Conservation (phyloP, 2,329 filamentous ascomycete genomes). For the Biscogniauxia mediterranea region DNA sequence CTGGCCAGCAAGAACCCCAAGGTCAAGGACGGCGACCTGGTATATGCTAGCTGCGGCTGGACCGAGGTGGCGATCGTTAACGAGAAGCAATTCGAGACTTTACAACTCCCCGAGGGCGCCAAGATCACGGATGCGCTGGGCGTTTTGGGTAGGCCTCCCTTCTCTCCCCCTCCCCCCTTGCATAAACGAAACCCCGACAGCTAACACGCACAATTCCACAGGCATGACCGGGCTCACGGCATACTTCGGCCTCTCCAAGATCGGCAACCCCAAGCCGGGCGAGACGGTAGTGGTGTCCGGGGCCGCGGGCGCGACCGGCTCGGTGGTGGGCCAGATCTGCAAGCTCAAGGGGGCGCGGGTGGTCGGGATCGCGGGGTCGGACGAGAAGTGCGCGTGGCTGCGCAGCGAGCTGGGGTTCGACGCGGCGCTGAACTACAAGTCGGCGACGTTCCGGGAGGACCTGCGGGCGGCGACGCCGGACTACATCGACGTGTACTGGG, state of each 20-base stretch:
- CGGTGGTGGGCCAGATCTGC: constrained; percentile 74
- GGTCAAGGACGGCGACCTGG: constrained; percentile 57
- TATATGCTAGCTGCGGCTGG: constrained; percentile 60
- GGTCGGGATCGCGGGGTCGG: constrained; percentile 63
- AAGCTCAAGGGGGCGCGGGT: constrained; percentile 66
- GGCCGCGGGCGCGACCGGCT: constrained; percentile 76
- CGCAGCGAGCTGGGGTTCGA: constrained; percentile 57
- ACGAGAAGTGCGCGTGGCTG: constrained; percentile 64
- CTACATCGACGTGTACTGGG: constrained; percentile 60
- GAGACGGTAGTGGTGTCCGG: constrained; percentile 77
- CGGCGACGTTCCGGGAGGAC: constrained; percentile 48
- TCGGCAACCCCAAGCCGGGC: constrained; percentile 65
- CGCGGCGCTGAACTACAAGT: constrained; percentile 60
- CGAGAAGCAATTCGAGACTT: constrained; percentile 48
- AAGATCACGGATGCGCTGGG: constrained; percentile 59
- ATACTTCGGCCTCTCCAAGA: constrained; percentile 70
- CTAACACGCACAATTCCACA: constrained; percentile 3
- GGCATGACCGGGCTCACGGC: constrained; percentile 70
- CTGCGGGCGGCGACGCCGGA: constrained; percentile 52
- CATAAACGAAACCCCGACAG: not conserved
- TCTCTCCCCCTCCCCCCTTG: no score
- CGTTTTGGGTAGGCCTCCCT: constrained; percentile 42
- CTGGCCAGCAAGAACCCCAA: constrained; percentile 56
- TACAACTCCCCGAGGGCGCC: constrained; percentile 40
- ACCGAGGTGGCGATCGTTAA: constrained; percentile 60